Conservation (phyloP, 164 flowering plant genomes). For the Annona cherimola region DNA sequence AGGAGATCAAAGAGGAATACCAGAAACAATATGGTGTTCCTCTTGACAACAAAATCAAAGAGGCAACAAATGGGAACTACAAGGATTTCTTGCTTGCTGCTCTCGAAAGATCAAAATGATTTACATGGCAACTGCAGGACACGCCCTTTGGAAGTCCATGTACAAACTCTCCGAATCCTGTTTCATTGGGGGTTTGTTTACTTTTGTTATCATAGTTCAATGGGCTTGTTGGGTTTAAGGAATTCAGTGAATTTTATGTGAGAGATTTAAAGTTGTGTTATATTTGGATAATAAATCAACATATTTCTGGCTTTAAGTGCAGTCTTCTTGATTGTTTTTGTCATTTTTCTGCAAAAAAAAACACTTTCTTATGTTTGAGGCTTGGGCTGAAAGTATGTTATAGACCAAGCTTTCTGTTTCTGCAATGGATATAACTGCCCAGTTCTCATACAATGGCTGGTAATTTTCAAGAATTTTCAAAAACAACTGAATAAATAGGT, state of each 20-base stretch:
- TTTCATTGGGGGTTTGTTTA: background rate
- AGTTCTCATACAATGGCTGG: too few relatives aligned
- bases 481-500: too few relatives aligned
- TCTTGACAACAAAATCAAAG: slow-evolving; percentile 43
- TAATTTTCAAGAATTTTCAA: too few relatives aligned
- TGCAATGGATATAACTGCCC: too few relatives aligned
- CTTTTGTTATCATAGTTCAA: background rate
- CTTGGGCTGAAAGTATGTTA: too few relatives aligned
- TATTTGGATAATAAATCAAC: background rate
- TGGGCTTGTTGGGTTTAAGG: background rate
- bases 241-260: background rate
- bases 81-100: slow-evolving; percentile 66
- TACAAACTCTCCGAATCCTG: background rate
- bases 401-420: too few relatives aligned
- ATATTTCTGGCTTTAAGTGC: too few relatives aligned
- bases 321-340: too few relatives aligned
- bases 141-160: background rate
- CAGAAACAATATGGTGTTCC: slow-evolving; percentile 32
- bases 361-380: too few relatives aligned
- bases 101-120: slow-evolving; percentile 21
- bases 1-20: slow-evolving; percentile 51
- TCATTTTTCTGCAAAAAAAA: too few relatives aligned
- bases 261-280: background rate
- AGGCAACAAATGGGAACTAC: slow-evolving; percentile 48
- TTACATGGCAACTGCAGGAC: background rate